Evolutionary conservation across 139 green algal genomes (phyloP), one percentile per base, ranked within the genome.

Genomic region (Pycnococcus provasolii): DNA sequence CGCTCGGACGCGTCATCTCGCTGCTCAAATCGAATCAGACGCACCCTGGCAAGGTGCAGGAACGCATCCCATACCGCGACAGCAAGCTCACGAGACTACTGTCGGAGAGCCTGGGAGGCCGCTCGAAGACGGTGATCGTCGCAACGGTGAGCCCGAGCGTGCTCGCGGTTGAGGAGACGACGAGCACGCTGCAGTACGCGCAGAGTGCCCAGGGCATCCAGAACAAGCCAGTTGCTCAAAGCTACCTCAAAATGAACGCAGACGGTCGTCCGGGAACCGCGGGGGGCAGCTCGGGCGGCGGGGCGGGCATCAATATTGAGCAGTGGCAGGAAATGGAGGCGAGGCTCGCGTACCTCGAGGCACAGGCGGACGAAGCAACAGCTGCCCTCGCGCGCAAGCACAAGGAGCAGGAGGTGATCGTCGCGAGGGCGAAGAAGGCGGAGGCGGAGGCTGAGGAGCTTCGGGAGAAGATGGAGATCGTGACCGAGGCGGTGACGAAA

Each of bases 61-160:
- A 66, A 44, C 71, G 64, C 58, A 63, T 77, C 45, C 71, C 71
- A 2, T 77, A 61, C 71, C 64, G 71, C 58, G 55, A 77, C 71
- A 64, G 43, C 45, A 77, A 77, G 55, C 64, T 77, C 55, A 77
- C 71, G 9, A 8, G 55, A 41, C 58, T 77, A 37, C 54, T 76
- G 4, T 43, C 55, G 44, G 62, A 76, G 42, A 47, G 5, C 13
- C 52, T 76, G 11, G 70, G 62, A 3, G 70, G 70, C 13, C 66
- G 57, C 13, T 76, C 53, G 53, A 66, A 66, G 53, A 76, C 70
- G 53, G 50, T 40, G 11, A 63, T 76, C 51, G 71, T 76, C 62
- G 70, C 70, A 0, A 76, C 62, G 13, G 37, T 76, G 51, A 67
- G 52, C 3, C 70, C 70, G 43, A 40, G 44, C 8, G n/a, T 45